Base-by-base conservation (phyloP, 371 early-diverging fungal genomes). In the Mycotypha africana region DNA sequence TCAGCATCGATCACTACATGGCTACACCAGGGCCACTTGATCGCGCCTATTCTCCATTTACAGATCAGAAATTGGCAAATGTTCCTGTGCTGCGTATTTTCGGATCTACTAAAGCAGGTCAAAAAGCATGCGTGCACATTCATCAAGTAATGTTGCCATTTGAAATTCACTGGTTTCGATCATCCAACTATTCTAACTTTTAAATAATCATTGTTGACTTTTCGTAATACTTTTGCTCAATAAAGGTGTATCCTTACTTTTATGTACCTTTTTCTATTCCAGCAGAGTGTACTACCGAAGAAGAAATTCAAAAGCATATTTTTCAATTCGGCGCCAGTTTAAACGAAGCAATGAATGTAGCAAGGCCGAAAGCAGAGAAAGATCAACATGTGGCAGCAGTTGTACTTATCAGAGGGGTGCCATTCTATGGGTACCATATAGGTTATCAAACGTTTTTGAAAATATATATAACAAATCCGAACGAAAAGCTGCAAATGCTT, bases 341-440 rank as follows among this genome's bases (percentile, higher is more conserved):
- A 12, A 88, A 93, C 53, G 78, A 78, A 38, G 92, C 91, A 0
- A 58, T 90, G 19, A 62, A 76, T 26, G 42, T 86, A 14, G 48
- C 82, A 23, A 33, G n/a, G n/a, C 28, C 60, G 1, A n/a, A n/a
- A n/a, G n/a, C n/a, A n/a, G 51, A 45, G 19, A 58, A 59, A n/a
- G 49, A 60, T 2, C 76, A 78, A 25, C 78, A 78, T 47, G 67
- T 91, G 6, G 84, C 80, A 0, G 85, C 85, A 1, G 79, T 91
- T 36, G 53, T 73, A 0, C 74, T 83, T 0, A 81, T 86, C 17
- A 84, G 85, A 53, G 95, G 90, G 0, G 62, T 88, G 0, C 86
- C 89, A 0, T 92, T 91, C 60, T 95, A 95, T 59, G 95, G 95
- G 1, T 91, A 88, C 53, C 82, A 85, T 51, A 58, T 70, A 3